Percentiles rank a stretch among this genome's conserved stretches.
phyloP scores from a whole-genome alignment of 2,329 filamentous ascomycete species.

The Alternaria panax region DNA sequence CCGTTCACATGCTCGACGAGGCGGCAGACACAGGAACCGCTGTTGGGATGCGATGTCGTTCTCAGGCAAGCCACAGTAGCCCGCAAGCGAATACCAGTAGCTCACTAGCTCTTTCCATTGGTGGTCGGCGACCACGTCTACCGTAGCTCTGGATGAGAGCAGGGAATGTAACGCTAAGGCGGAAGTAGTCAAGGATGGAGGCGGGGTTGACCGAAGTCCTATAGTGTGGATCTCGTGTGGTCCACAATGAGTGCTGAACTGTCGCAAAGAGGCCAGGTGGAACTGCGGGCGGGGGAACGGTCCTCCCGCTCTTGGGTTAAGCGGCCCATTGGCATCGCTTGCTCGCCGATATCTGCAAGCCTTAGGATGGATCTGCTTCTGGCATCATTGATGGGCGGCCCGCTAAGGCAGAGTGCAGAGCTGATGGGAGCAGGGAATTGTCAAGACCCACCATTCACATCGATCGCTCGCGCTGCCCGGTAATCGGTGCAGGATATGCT shows the following conservation, averaged over 20 bases:
- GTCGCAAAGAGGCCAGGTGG: constrained; percentile 3
- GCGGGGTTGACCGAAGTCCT: constrained; percentile 1
- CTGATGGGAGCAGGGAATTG: background rate
- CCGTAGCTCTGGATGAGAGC: background rate
- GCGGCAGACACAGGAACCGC: background rate
- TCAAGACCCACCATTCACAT: background rate
- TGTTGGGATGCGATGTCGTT: background rate
- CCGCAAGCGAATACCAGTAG: background rate
- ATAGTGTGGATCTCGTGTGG: background rate
- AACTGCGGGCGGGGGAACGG: constrained; percentile 11
- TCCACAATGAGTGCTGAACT: background rate
- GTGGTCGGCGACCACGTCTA: constrained; percentile 6
- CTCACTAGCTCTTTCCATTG: background rate
- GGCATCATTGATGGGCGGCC: constrained; percentile 11
- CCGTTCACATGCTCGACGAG: background rate
- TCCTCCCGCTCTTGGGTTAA: constrained; percentile 11
- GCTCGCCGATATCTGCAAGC: constrained; percentile 9
- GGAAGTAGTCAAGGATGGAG: background rate
- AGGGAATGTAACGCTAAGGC: background rate
- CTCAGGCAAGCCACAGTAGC: constrained; percentile 2
- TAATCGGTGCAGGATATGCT: background rate
- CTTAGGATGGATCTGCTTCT: constrained; percentile 7
- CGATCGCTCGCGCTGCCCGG: background rate
- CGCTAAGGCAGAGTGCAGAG: constrained; percentile 6
- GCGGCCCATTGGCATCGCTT: constrained; percentile 5